Base-by-base conservation (phyloP, 2,329 filamentous ascomycete species). In the Cladosporium cucumerinum region DNA sequence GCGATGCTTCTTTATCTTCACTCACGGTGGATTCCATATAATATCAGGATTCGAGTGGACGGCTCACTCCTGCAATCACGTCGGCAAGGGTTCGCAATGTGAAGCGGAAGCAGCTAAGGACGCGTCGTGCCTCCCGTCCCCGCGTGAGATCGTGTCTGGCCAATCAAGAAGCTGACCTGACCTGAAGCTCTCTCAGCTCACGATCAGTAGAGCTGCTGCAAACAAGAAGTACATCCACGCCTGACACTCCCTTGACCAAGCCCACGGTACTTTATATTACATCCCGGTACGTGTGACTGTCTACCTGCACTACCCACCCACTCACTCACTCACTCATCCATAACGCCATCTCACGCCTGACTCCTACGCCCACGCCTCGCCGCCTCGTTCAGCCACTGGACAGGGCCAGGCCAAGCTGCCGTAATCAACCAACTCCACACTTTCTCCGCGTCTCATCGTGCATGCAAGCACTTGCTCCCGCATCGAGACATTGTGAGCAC, bases 381-480 rank as follows among this genome's bases (percentile, higher is more conserved):
- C 25, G 57, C 57, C 58, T 59, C 39, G 28, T 16, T 48, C 57
- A 46, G 57, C 57, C 36, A 59, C 54, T 39, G 36, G 55, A 14
- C 36, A 58, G 32, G 36, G 30, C n/a, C 52, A 32, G 25, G 36
- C 55, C 55, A 46, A 39, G 34, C 21, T 28, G 36, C n/a, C n/a
- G n/a, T n/a, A n/a, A n/a, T n/a, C 43, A 46, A 39, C 52, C 58
- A 46, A 46, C 58, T 32, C 46, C 58, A 30, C 58, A 30, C 58
- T 61, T 21, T 21, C 58, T 51, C 57, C 57, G 57, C 57, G 57
- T 61, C 58, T 61, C 58, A 25, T 34, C 58, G 58, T 61, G 28
- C 30, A 61, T 61, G 46, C 58, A 51, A 49, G 58, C 46, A 61
- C 58, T 61, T 61, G 57, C 58, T 51, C 58, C 58, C 58, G 43